These are phyloP conservation scores for Saccharomycopsis sp. DNA, from an alignment of 805 yeast species.

Conservation along the genomic window DNA sequence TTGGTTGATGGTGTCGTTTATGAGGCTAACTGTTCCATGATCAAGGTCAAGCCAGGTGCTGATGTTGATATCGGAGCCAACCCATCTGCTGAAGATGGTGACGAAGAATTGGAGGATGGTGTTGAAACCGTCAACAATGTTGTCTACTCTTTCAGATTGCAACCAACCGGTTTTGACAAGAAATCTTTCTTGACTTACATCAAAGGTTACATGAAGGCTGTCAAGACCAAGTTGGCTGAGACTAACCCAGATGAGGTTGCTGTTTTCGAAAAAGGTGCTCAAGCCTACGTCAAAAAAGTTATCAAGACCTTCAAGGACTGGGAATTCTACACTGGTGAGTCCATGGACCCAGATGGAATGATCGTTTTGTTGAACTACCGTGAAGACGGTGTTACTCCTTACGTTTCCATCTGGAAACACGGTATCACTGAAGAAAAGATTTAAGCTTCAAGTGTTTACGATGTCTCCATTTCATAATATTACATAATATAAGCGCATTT, in stretches of 20 bases:
- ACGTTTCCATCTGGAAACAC: slow-evolving; percentile 97
- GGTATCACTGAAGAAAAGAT: slow-evolving; percentile 88
- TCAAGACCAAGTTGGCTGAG: slow-evolving; percentile 90
- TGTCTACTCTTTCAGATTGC: slow-evolving; percentile 97
- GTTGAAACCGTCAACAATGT: slow-evolving; percentile 93
- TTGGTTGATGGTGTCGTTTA: slow-evolving; percentile 85
- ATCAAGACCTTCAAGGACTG: slow-evolving; percentile 94
- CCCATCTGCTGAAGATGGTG: slow-evolving; percentile 97
- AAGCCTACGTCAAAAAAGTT: slow-evolving; percentile 92
- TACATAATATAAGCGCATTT: neutral
- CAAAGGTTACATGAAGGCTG: slow-evolving; percentile 97
- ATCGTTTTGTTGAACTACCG: slow-evolving; percentile 97
- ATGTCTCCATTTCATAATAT: neutral
- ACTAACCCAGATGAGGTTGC: slow-evolving; percentile 79
- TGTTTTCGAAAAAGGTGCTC: slow-evolving; percentile 95
- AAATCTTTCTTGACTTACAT: slow-evolving; percentile 94
- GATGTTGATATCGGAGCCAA: slow-evolving; percentile 98
- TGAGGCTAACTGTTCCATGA: slow-evolving; percentile 96
- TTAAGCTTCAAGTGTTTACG: slow-evolving; percentile 37
- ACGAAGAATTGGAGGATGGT: slow-evolving; percentile 76
- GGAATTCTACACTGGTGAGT: slow-evolving; percentile 99
- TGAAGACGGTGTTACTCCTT: slow-evolving; percentile 99
- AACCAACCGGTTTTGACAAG: slow-evolving; percentile 94
- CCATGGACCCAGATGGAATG: slow-evolving; percentile 99
- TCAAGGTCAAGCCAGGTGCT: slow-evolving; percentile 75